Conservation (phyloP, 192 early-diverging fungal genomes). For the Linnemannia schmuckeri region DNA sequence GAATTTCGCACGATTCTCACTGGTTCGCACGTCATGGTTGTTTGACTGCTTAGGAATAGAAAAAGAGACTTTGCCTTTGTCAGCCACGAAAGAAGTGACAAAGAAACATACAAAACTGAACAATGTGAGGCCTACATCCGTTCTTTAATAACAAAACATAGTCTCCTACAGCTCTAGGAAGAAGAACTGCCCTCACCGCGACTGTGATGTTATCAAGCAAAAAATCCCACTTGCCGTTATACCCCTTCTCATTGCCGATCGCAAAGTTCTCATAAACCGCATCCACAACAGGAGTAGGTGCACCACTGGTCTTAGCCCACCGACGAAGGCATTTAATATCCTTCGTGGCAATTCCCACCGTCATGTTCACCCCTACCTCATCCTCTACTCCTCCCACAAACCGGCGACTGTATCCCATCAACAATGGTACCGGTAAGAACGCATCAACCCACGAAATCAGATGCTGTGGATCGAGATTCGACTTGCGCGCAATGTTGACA, state of each 20-base stretch:
- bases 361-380: slow-evolving; percentile 39
- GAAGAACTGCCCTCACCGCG: too few species aligned
- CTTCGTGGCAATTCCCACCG: slow-evolving; percentile 53
- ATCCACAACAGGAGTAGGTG: slow-evolving; percentile 37
- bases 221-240: slow-evolving; percentile 9
- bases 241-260: slow-evolving; percentile 21
- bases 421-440: slow-evolving; percentile 55
- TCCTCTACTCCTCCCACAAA: slow-evolving; percentile 24
- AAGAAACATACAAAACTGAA: neutral
- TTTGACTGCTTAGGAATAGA: neutral
- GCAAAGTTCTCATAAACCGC: neutral
- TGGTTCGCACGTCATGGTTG: neutral
- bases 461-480: slow-evolving; percentile 64
- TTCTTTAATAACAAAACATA: too few species aligned
- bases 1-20: neutral
- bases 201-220: slow-evolving; percentile 12
- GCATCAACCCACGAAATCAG: slow-evolving; percentile 63
- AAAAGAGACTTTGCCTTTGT: neutral
- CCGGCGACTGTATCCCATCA: neutral
- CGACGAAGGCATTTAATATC: slow-evolving; percentile 45
- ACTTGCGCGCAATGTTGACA: slow-evolving; percentile 65
- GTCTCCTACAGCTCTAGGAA: too few species aligned
- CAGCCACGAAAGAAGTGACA: neutral
- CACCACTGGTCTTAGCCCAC: slow-evolving; percentile 36
- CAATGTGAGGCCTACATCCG: too few species aligned